Percentiles rank a stretch among this genome's conserved stretches.
phyloP scores from a whole-genome alignment of 2,329 filamentous ascomycete species.

The Fusarium circinatum region DNA sequence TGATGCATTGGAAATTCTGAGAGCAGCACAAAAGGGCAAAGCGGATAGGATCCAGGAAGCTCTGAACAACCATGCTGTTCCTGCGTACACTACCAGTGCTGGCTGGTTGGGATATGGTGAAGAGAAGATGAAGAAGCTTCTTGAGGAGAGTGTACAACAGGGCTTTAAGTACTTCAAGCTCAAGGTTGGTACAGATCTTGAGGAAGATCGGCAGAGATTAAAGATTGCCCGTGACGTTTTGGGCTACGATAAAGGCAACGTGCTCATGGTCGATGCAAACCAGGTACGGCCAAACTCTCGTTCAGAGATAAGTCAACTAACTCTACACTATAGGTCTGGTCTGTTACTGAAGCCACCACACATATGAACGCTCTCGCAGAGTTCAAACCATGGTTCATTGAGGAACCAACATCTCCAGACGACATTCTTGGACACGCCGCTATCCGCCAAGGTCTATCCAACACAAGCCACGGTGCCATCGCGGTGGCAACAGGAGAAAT shows the following conservation, averaged over 20 bases:
- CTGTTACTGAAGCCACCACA: slow-evolving; percentile 85
- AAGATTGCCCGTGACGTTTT: not conserved
- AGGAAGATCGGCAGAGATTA: not conserved
- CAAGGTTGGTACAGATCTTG: not conserved
- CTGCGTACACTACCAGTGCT: not conserved
- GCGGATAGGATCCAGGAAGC: not conserved
- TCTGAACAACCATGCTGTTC: not conserved
- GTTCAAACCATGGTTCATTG: slow-evolving; percentile 95
- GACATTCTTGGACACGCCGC: slow-evolving; percentile 90
- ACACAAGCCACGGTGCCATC: slow-evolving; percentile 54
- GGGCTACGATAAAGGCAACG: not conserved
- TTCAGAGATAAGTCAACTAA: accelerated
- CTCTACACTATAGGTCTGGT: slow-evolving; percentile 72
- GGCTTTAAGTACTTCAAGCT: not conserved
- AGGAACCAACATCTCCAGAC: slow-evolving; percentile 90
- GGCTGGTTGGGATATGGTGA: not conserved
- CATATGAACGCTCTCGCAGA: slow-evolving; percentile 85
- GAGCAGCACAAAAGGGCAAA: not conserved
- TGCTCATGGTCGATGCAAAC: not conserved
- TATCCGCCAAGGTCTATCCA: slow-evolving; percentile 69
- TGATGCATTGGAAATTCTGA: not conserved
- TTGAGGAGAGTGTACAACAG: not conserved
- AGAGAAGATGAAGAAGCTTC: not conserved
- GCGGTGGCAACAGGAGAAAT: slow-evolving; percentile 93
- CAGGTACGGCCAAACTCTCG: not conserved